Percentiles rank a stretch among this genome's conserved stretches.
Conservation (phyloP, 257 asterid species). For the Ligustrum vulgare region DNA sequence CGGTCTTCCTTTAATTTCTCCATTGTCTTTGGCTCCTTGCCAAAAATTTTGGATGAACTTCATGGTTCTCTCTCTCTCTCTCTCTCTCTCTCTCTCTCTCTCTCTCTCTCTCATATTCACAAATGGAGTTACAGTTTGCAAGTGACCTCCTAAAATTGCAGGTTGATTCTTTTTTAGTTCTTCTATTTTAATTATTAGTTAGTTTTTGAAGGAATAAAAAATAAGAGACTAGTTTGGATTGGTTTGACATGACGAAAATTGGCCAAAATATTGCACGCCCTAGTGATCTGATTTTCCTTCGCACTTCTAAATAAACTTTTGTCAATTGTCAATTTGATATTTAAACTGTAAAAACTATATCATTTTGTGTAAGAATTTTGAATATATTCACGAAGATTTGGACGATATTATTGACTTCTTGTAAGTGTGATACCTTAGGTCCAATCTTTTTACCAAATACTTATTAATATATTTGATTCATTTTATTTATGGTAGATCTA, state of each 20-base stretch:
- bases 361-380: no score
- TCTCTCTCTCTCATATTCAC: neutral
- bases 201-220: neutral
- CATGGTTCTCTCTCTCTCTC: neutral
- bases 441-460: no score
- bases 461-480: no score
- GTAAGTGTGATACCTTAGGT: no score
- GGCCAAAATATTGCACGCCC: neutral
- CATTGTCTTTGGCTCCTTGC: neutral
- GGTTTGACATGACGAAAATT: no score
- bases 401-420: no score
- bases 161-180: neutral
- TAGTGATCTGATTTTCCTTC: neutral
- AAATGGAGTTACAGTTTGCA: neutral
- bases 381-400: no score
- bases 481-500: no score
- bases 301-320: neutral
- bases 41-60: neutral
- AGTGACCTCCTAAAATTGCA: neutral
- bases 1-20: constrained; percentile 17
- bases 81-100: neutral
- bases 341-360: no score
- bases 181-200: neutral
- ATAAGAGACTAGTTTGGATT: neutral
- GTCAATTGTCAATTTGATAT: no score